Evolutionary conservation across 768 basidiomycete genomes (phyloP), one percentile per base, ranked within the genome.

Genomic region (Suillus fuscotomentosus): DNA sequence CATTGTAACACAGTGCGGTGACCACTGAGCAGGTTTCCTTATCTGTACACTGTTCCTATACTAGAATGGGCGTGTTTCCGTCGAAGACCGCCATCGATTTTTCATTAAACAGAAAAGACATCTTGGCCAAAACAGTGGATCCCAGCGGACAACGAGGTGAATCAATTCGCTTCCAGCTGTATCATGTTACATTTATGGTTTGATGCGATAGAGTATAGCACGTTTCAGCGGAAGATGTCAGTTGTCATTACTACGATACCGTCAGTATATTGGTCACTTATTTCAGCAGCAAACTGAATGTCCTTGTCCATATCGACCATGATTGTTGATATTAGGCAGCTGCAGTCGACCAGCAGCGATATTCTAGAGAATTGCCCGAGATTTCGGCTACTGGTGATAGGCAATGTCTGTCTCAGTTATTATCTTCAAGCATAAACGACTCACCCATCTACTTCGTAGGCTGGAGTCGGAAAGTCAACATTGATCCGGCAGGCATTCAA

Each of bases 341-440:
- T 55, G 50, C 20, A 42, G 17, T 24, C 64, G 22, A 38, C 60
- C 11, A 65, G 24, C 42, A 60, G 60, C 10, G 39, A 39, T 27
- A 54, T 65, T n/a, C 17, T 65, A 15, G 38, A 51, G 20, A 17
- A 17, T 36, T 65, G 64, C 42, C 64, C 60, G 38, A 65, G 64
- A 42, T 65, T 65, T 41, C 64, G 64, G 11, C 47, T 65, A 22
- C 50, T 65, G 17, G 50, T 65, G 13, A 65, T 65, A 43, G 64
- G 64, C 4, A 65, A 65, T 27, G 64, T 65, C 34, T 27, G 63
- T 20, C 27, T 14, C 17, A 2, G 11, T 9, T 15, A 5, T 36
- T 31, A 6, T 24, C 34, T 63, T 47, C 22, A n/a, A 39, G 14
- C 10, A n/a, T 22, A n/a, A 20, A 42, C 36, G 2, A 13, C 14